phyloP scores from a whole-genome alignment of 441 rosid genomes.

The Croton laevigatus region DNA sequence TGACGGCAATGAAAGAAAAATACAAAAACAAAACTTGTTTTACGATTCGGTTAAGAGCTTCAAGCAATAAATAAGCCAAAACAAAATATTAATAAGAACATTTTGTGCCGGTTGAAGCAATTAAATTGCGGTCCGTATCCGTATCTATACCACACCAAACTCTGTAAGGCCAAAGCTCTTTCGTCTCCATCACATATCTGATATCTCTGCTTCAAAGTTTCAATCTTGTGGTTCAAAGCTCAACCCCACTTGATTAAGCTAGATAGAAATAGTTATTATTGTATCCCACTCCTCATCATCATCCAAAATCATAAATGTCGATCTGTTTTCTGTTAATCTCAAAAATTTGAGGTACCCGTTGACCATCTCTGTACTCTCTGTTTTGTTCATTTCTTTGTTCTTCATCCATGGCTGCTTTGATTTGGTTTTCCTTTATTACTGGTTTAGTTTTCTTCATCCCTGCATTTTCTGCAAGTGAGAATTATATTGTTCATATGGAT shows the following conservation, averaged over 20 bases:
- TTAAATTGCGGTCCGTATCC: background rate
- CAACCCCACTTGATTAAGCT: background rate
- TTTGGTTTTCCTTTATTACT: constrained; percentile 17
- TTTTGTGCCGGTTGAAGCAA: background rate
- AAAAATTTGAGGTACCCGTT: background rate
- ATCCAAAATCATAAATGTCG: no score
- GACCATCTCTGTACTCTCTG: background rate
- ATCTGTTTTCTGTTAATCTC: no score
- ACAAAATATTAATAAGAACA: no score
- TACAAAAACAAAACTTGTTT: background rate
- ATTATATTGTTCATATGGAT: constrained; percentile 59
- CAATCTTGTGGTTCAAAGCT: background rate
- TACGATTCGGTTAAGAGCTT: background rate
- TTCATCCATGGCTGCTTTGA: constrained; percentile 22
- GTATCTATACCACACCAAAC: background rate
- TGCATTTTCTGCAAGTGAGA: constrained; percentile 30
- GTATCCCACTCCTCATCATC: no score
- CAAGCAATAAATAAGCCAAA: background rate
- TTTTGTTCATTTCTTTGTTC: background rate
- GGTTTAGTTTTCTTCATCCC: constrained; percentile 11
- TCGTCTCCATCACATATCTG: background rate
- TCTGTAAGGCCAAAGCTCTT: background rate
- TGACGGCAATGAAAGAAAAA: no score
- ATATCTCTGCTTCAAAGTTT: background rate
- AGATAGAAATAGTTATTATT: no score